Evolutionary conservation across 495 filamentous ascomycete species (phyloP).

Genomic region (Daldinia vernicosa): DNA sequence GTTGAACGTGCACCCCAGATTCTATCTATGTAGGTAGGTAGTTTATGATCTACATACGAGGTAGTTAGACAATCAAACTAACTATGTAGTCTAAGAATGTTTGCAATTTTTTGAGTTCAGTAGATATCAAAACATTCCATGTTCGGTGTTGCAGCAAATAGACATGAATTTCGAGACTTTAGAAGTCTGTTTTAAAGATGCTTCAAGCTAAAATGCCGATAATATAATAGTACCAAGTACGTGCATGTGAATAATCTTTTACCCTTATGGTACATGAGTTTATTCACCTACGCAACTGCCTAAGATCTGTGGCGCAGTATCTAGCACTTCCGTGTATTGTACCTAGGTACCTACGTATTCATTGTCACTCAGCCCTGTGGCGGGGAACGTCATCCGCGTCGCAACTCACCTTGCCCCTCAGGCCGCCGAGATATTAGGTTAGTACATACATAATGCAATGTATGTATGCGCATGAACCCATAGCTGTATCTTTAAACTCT

Average conservation of each 20-base stretch:
- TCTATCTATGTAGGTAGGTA: neutral
- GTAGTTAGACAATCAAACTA: neutral
- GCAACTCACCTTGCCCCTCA: conserved; percentile 41
- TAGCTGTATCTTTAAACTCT: conserved; percentile 14
- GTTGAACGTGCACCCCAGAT: neutral
- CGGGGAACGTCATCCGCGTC: conserved; percentile 45
- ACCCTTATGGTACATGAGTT: neutral
- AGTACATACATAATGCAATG: neutral
- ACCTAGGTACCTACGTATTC: neutral
- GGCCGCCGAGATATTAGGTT: conserved; percentile 14
- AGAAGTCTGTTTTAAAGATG: neutral
- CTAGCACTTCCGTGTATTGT: neutral
- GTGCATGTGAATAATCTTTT: neutral
- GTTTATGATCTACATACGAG: neutral
- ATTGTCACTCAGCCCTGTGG: conserved; percentile 19
- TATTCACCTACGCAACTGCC: neutral
- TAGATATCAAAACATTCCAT: too few species aligned
- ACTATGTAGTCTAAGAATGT: too few species aligned
- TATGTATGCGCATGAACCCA: conserved; percentile 12
- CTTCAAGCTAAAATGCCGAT: neutral
- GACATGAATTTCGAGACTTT: neutral
- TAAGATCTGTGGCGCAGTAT: conserved; percentile 25
- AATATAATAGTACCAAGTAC: neutral
- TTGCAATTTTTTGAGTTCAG: too few species aligned
- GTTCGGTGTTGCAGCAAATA: neutral